A percentile compares a stretch with the other conserved stretches of the same genome.
Conservation (phyloP, 2,329 filamentous ascomycete species). For the Diaporthe velutina region DNA sequence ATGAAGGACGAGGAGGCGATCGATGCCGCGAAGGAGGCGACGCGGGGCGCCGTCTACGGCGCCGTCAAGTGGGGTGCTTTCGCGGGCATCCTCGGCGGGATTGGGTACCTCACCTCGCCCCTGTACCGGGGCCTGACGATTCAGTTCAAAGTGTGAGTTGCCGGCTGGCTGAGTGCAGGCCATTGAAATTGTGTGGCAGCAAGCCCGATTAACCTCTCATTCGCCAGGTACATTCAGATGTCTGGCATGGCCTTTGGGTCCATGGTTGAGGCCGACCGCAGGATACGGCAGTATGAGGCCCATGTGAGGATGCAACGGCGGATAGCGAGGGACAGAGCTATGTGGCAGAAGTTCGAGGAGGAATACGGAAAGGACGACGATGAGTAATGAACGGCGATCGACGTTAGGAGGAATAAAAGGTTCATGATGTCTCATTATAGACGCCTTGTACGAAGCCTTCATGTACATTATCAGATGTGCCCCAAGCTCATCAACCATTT, state of each 20-base stretch:
- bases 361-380: conserved; percentile 65
- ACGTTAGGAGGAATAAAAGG: background rate
- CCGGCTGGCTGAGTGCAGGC: background rate
- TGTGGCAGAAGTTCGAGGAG: conserved; percentile 76
- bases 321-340: conserved; percentile 72
- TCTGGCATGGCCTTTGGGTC: conserved; percentile 85
- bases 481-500: conserved; percentile 31
- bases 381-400: conserved; percentile 40
- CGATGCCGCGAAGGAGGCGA: conserved; percentile 79
- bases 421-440: conserved; percentile 28
- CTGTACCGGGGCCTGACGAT: conserved; percentile 79
- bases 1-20: conserved; percentile 76
- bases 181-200: too few species aligned
- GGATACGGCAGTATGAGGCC: conserved; percentile 76
- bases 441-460: conserved; percentile 32
- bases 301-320: conserved; percentile 74
- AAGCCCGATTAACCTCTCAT: background rate
- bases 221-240: conserved; percentile 81
- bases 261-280: conserved; percentile 80
- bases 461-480: conserved; percentile 40
- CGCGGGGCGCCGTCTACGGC: conserved; percentile 74
- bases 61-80: conserved; percentile 81
- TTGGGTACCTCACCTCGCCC: conserved; percentile 75
- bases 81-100: conserved; percentile 70
- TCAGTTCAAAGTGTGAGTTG: conserved; percentile 81